phyloP scores from a whole-genome alignment of 225 moss, liverwort and hornwort species.

The Lunularia cruciata region DNA sequence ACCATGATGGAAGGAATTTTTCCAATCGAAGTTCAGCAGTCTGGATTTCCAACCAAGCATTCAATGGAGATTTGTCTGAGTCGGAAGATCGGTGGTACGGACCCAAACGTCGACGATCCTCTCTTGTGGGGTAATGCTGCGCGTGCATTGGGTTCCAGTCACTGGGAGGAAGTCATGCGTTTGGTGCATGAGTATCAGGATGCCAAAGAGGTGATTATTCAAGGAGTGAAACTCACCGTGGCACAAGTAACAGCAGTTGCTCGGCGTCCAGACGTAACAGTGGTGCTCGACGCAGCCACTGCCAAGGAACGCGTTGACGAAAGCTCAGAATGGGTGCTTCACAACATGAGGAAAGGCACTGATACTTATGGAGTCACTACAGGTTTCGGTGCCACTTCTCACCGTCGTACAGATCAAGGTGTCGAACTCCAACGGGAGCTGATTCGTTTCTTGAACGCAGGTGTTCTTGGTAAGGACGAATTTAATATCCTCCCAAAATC shows the following conservation, averaged over 20 bases:
- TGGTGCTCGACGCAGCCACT: conserved; percentile 15
- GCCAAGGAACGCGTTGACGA: conserved; percentile 25
- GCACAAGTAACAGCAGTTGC: conserved; percentile 47
- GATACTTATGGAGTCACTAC: conserved; percentile 29
- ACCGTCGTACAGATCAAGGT: conserved; percentile 19
- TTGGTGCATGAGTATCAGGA: conserved; percentile 38
- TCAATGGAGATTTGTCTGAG: conserved; percentile 9
- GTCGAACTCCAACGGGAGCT: conserved; percentile 23
- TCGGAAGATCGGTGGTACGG: neutral
- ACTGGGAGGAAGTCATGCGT: conserved; percentile 42
- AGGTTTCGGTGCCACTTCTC: conserved; percentile 30
- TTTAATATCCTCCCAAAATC: conserved; percentile 10
- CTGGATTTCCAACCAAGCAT: too few relatives aligned
- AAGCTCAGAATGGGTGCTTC: conserved; percentile 26
- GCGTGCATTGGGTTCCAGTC: conserved; percentile 25
- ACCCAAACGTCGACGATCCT: conserved; percentile 14
- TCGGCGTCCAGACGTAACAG: conserved; percentile 28
- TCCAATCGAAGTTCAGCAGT: too few relatives aligned
- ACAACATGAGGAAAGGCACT: conserved; percentile 24
- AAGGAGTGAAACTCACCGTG: conserved; percentile 38
- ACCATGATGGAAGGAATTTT: too few relatives aligned
- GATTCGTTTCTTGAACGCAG: conserved; percentile 27
- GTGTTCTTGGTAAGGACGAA: conserved; percentile 19
- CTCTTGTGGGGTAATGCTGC: conserved; percentile 34
- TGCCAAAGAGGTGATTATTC: conserved; percentile 33